phyloP scores from a whole-genome alignment of 768 basidiomycete genomes.

The Tylopilus intermedius region DNA sequence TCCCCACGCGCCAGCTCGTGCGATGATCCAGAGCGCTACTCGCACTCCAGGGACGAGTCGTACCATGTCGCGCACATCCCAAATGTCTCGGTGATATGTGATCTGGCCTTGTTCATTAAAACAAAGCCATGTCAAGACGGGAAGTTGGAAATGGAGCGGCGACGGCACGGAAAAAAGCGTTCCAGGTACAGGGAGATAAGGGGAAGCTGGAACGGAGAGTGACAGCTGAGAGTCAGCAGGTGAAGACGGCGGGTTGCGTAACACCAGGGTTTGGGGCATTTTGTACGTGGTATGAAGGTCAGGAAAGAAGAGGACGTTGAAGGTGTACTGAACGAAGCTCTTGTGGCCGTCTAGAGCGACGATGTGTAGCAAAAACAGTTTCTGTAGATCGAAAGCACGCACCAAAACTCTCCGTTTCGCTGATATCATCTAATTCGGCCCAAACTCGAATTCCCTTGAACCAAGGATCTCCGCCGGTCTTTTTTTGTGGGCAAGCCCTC shows the following conservation, averaged over 20 bases:
- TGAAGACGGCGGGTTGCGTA: slow-evolving; percentile 28
- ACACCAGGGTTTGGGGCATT: slow-evolving; percentile 39
- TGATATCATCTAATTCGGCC: slow-evolving; percentile 71
- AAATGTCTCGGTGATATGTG: slow-evolving; percentile 74
- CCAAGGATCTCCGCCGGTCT: slow-evolving; percentile 36
- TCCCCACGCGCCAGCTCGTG: slow-evolving; percentile 56
- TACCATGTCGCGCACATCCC: slow-evolving; percentile 76
- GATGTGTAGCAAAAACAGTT: not conserved
- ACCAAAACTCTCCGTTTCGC: slow-evolving; percentile 80
- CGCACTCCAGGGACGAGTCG: slow-evolving; percentile 67
- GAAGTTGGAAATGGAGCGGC: slow-evolving; percentile 70
- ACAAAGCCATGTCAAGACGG: slow-evolving; percentile 63
- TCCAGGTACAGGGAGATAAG: slow-evolving; percentile 54
- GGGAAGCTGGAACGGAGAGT: slow-evolving; percentile 33
- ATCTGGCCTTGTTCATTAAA: slow-evolving; percentile 83
- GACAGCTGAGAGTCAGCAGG: slow-evolving; percentile 27
- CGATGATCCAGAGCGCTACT: slow-evolving; percentile 63
- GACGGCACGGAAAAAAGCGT: slow-evolving; percentile 56
- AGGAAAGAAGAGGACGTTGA: slow-evolving; percentile 72
- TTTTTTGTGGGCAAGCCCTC: slow-evolving; percentile 29
- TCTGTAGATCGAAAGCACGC: slow-evolving; percentile 14
- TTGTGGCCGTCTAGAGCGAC: slow-evolving; percentile 59
- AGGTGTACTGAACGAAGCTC: slow-evolving; percentile 73
- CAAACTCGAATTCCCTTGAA: slow-evolving; percentile 66
- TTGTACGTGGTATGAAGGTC: slow-evolving; percentile 51